Percentiles rank a stretch among this genome's conserved stretches.
These are phyloP conservation scores for Podospora sp. DNA, from an alignment of 495 filamentous ascomycete species.

Conservation along the genomic window DNA sequence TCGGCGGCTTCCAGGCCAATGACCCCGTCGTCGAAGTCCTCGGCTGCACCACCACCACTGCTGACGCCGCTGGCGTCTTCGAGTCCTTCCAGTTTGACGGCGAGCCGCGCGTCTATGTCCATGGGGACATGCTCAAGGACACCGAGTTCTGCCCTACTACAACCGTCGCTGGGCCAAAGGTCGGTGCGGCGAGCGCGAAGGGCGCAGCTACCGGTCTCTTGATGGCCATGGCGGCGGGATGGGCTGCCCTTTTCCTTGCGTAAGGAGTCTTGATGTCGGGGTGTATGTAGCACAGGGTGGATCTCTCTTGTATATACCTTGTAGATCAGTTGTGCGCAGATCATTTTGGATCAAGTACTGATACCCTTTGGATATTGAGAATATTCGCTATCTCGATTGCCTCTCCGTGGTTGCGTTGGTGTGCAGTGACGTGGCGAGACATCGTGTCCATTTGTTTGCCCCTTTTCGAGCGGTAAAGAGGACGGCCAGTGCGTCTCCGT, in stretches of 20 bases:
- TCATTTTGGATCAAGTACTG: not conserved
- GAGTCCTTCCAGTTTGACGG: conserved; percentile 29
- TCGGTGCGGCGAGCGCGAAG: conserved; percentile 15
- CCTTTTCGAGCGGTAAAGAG: too few species aligned
- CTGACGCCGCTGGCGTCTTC: conserved; percentile 30
- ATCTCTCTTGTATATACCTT: not conserved
- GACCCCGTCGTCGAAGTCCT: conserved; percentile 36
- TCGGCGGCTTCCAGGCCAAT: conserved; percentile 32
- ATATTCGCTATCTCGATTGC: not conserved
- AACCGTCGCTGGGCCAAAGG: conserved; percentile 17
- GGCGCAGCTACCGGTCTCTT: conserved; percentile 21
- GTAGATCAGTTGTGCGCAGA: not conserved
- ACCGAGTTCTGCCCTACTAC: conserved; percentile 31
- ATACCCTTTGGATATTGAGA: conserved; percentile 1
- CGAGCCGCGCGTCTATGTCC: conserved; percentile 34
- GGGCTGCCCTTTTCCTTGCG: conserved; percentile 23
- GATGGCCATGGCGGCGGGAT: conserved; percentile 22
- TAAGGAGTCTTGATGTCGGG: conserved; percentile 15
- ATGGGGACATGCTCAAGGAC: conserved; percentile 19
- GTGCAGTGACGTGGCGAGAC: not conserved
- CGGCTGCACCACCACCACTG: conserved; percentile 27
- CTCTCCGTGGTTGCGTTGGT: not conserved
- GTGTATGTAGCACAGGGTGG: not conserved
- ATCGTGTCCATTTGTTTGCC: too few species aligned
- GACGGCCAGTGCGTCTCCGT: too few species aligned